Percentiles rank a stretch among this genome's conserved stretches.
Conservation (phyloP, 2,329 filamentous ascomycete genomes). For the Pseudocercospora pini-densiflorae region DNA sequence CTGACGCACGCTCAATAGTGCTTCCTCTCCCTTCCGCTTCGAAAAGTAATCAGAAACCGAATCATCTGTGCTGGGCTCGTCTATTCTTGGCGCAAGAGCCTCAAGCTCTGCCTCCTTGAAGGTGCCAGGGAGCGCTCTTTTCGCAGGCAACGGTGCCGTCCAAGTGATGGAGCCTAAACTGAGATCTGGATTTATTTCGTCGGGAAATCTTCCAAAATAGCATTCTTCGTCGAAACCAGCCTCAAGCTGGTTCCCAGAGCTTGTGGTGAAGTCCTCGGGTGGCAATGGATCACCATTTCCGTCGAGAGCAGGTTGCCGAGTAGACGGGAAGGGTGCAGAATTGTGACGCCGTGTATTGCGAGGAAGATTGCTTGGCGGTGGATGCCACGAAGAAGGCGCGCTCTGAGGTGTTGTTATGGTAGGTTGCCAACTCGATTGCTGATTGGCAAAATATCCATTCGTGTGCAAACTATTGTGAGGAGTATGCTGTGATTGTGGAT, state of each 20-base stretch:
- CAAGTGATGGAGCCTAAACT: slow-evolving; percentile 52
- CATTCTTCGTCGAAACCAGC: slow-evolving; percentile 51
- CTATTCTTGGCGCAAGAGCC: slow-evolving; percentile 44
- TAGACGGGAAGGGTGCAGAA: slow-evolving; percentile 22
- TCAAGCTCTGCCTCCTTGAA: slow-evolving; percentile 51
- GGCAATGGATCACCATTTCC: slow-evolving; percentile 37
- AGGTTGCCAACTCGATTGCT: slow-evolving; percentile 16
- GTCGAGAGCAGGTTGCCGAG: slow-evolving; percentile 24
- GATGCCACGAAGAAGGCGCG: slow-evolving; percentile 25
- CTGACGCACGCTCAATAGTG: slow-evolving; percentile 52
- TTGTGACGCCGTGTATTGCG: slow-evolving; percentile 24
- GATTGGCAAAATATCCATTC: slow-evolving; percentile 1
- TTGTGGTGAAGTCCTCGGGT: slow-evolving; percentile 17
- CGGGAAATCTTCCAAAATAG: slow-evolving; percentile 49
- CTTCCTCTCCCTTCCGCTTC: slow-evolving; percentile 48
- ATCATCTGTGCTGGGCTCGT: slow-evolving; percentile 46
- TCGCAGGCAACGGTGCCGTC: slow-evolving; percentile 50
- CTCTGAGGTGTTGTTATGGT: slow-evolving; percentile 19
- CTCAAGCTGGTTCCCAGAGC: slow-evolving; percentile 40
- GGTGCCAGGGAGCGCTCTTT: slow-evolving; percentile 48
- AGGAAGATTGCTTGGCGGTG: slow-evolving; percentile 15
- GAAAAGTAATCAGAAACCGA: slow-evolving; percentile 58
- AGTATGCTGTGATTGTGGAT: slow-evolving; percentile 16
- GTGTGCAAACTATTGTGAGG: not conserved
- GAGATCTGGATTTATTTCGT: slow-evolving; percentile 49